A percentile compares a stretch with the other conserved stretches of the same genome.
Conservation (phyloP, 805 yeast species). For the Blastobotrys americana region DNA sequence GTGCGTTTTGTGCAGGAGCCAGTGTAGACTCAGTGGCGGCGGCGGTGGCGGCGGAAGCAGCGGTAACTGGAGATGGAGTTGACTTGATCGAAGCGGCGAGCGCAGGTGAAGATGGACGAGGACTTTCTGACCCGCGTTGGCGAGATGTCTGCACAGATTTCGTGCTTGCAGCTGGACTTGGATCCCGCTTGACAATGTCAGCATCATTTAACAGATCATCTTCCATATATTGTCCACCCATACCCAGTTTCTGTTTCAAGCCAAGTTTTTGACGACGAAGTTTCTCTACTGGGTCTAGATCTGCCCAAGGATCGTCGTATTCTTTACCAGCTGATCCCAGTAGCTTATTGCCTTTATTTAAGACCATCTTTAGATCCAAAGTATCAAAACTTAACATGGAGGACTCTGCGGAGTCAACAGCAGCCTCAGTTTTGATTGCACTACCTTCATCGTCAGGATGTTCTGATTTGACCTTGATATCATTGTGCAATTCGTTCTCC, state of each 20-base stretch:
- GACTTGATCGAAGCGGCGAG: conserved; percentile 15
- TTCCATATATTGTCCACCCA: conserved; percentile 36
- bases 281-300: conserved; percentile 39
- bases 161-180: not conserved
- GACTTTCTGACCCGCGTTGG: conserved; percentile 11
- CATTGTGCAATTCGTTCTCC: conserved; percentile 16
- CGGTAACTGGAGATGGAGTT: conserved; percentile 2
- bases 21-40: conserved; percentile 23
- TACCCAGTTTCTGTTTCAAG: conserved; percentile 38
- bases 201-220: conserved; percentile 27
- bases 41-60: not conserved
- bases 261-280: conserved; percentile 45
- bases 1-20: conserved; percentile 33
- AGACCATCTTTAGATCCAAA: conserved; percentile 33
- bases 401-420: conserved; percentile 26
- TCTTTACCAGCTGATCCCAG: conserved; percentile 57
- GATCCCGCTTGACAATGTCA: conserved; percentile 22
- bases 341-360: conserved; percentile 39
- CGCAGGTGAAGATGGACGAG: conserved; percentile 10
- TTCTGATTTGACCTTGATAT: conserved; percentile 25
- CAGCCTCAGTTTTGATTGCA: conserved; percentile 26
- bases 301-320: conserved; percentile 34
- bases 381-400: conserved; percentile 28
- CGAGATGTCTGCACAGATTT: too few species aligned
- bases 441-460: conserved; percentile 26